Percentiles rank a stretch among this genome's conserved stretches.
Conservation (phyloP, 192 early-diverging fungal genomes). For the Phlyctochytrium arcticum region DNA sequence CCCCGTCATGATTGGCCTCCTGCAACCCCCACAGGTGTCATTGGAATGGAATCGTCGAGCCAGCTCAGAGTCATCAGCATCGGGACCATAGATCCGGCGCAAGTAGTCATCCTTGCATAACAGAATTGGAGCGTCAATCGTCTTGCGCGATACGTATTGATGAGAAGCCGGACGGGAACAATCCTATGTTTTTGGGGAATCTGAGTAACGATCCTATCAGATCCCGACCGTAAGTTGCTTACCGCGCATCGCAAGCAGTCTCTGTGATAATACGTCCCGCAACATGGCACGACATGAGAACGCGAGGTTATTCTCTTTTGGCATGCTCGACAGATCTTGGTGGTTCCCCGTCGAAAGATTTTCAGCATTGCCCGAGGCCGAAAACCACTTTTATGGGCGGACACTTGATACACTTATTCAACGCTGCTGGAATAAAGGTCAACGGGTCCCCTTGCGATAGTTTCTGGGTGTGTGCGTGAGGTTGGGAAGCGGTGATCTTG, state of each 20-base stretch:
- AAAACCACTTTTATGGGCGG: no score
- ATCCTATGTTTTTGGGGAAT: not conserved
- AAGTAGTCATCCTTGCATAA: not conserved
- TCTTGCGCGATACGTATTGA: not conserved
- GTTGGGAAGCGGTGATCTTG: no score
- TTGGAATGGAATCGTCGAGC: not conserved
- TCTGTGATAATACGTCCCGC: slow-evolving; percentile 5
- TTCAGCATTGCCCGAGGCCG: no score
- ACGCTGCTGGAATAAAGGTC: no score
- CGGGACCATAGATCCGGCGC: not conserved
- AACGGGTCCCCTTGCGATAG: no score
- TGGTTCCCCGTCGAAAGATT: not conserved
- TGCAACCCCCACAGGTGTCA: not conserved
- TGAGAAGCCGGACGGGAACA: not conserved
- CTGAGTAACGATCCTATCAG: not conserved
- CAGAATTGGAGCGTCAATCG: not conserved
- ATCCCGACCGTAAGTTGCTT: not conserved
- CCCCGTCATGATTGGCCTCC: not conserved
- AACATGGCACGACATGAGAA: not conserved
- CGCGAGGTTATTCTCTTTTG: not conserved
- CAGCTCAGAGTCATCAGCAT: not conserved
- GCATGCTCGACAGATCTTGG: not conserved
- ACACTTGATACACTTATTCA: no score
- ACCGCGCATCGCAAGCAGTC: slow-evolving; percentile 8
- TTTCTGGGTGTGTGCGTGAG: no score